Conservation (phyloP, 352 stramenopile genomes). For the Aphanomyces euteiches region DNA sequence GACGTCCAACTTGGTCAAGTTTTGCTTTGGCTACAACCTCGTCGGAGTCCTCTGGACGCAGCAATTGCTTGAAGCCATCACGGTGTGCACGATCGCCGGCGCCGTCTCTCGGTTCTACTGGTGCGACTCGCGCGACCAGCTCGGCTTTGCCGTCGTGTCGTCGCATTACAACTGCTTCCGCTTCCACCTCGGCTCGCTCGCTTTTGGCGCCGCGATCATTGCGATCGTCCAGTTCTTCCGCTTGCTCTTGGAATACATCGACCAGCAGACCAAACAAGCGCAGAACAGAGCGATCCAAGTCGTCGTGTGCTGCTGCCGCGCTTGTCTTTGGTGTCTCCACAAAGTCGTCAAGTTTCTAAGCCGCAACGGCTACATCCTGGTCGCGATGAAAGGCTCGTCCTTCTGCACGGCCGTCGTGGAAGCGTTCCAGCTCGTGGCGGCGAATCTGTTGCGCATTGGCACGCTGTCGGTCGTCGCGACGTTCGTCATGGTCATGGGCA, state of each 20-base stretch:
- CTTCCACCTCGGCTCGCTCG: conserved; percentile 94
- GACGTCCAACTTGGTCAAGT: conserved; percentile 53
- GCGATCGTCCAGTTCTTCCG: conserved; percentile 95
- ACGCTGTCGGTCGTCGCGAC: conserved; percentile 90
- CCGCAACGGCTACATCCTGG: conserved; percentile 94
- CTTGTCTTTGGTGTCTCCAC: conserved; percentile 94
- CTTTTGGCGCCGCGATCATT: conserved; percentile 96
- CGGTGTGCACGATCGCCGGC: conserved; percentile 91
- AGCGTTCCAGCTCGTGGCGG: conserved; percentile 92
- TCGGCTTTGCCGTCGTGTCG: conserved; percentile 56
- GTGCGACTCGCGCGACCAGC: conserved; percentile 40
- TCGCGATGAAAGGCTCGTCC: conserved; percentile 71
- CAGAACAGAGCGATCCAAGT: conserved; percentile 84
- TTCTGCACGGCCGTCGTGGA: conserved; percentile 89
- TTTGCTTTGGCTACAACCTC: conserved; percentile 69
- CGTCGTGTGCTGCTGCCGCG: conserved; percentile 74
- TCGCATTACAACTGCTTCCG: conserved; percentile 58
- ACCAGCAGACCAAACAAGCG: conserved; percentile 87
- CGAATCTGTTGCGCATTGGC: conserved; percentile 86
- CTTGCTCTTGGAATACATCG: conserved; percentile 90
- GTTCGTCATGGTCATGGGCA: conserved; percentile 92
- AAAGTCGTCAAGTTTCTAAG: conserved; percentile 97
- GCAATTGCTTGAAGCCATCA: conserved; percentile 94
- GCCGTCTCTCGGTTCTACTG: conserved; percentile 93
- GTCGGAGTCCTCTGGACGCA: conserved; percentile 97